phyloP scores from a whole-genome alignment of 2,329 filamentous ascomycete species.

The Clonostachys solani region DNA sequence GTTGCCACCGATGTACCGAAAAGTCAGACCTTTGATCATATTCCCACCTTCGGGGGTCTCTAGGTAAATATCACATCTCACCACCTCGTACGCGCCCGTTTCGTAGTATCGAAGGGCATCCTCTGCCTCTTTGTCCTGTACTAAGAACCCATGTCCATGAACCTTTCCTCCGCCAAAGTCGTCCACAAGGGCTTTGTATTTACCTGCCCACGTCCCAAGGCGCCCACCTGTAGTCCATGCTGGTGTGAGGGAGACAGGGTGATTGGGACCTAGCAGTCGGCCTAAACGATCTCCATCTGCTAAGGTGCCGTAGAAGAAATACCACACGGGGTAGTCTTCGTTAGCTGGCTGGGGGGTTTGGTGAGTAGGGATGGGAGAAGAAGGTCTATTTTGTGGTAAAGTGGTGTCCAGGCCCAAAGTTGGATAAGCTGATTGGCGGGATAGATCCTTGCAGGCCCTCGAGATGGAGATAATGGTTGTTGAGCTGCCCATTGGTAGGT shows the following conservation, averaged over 20 bases:
- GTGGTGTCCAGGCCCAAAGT: background rate
- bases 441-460: background rate
- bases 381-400: background rate
- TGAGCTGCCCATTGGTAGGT: background rate
- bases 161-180: slow-evolving; percentile 5
- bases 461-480: background rate
- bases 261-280: background rate
- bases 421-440: background rate
- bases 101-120: background rate
- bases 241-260: slow-evolving; percentile 6
- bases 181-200: slow-evolving; percentile 31
- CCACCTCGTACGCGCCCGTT: background rate
- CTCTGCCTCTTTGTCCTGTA: background rate
- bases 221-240: slow-evolving; percentile 21
- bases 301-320: background rate
- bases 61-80: background rate
- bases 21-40: background rate
- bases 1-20: background rate
- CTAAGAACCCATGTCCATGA: slow-evolving; percentile 1
- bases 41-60: background rate
- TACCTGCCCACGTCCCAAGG: slow-evolving; percentile 26
- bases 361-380: background rate
- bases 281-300: background rate
- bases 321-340: background rate
- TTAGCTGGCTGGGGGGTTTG: background rate